Evolutionary conservation across 306 rosid species (phyloP).

Genomic region (Acacia melanoxylon): DNA sequence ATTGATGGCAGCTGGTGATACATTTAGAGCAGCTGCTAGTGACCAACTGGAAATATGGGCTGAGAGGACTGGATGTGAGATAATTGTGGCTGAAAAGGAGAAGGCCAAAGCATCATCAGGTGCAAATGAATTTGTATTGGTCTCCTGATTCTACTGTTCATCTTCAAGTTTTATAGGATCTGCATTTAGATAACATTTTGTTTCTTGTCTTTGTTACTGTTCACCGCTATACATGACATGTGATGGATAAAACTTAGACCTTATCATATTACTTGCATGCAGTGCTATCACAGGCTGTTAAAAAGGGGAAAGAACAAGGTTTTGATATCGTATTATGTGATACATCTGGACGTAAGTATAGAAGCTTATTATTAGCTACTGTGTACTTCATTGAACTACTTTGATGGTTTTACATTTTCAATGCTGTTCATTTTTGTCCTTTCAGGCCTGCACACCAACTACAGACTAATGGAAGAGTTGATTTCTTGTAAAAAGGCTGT

Average conservation of each 20-base stretch:
- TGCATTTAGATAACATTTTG: neutral
- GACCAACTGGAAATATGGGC: constrained; percentile 99
- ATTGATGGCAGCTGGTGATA: constrained; percentile 97
- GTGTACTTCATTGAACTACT: constrained; percentile 21
- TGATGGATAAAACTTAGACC: constrained; percentile 10
- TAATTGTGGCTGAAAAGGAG: constrained; percentile 77
- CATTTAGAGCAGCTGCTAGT: constrained; percentile 98
- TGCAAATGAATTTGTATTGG: constrained; percentile 31
- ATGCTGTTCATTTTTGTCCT: constrained; percentile 22
- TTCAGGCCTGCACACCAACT: constrained; percentile 96
- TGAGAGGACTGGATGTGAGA: constrained; percentile 92
- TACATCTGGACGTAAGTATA: constrained; percentile 92
- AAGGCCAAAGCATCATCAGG: constrained; percentile 90
- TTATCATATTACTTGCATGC: constrained; percentile 63
- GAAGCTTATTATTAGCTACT: constrained; percentile 23
- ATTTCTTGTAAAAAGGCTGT: constrained; percentile 93
- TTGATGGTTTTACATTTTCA: constrained; percentile 22
- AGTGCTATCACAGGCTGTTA: constrained; percentile 95
- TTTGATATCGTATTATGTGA: constrained; percentile 89
- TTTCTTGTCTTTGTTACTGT: neutral
- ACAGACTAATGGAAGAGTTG: constrained; percentile 95
- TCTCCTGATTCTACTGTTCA: constrained; percentile 10
- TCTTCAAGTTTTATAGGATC: constrained; percentile 1
- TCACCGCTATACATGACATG: too few relatives aligned
- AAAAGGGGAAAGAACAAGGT: constrained; percentile 78